A percentile compares a stretch with the other conserved stretches of the same genome.
Conservation (phyloP, 306 rosid species). For the Cicer yamashitae region DNA sequence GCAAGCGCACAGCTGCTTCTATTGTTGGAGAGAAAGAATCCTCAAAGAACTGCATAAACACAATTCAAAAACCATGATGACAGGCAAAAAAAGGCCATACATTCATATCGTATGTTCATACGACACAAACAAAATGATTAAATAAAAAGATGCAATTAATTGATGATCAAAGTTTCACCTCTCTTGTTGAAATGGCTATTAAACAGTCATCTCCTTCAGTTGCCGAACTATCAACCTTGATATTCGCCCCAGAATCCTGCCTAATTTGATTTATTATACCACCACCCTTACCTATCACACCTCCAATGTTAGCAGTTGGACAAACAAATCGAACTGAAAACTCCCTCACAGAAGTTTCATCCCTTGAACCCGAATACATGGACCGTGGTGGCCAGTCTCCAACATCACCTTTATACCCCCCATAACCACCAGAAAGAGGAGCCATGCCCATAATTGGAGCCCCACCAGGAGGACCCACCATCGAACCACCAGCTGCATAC, state of each 20-base stretch:
- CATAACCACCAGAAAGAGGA: slow-evolving; percentile 78
- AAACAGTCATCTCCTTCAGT: slow-evolving; percentile 92
- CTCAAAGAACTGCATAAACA: slow-evolving; percentile 72
- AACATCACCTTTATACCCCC: slow-evolving; percentile 83
- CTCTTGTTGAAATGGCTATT: slow-evolving; percentile 79
- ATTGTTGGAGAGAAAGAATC: slow-evolving; percentile 79
- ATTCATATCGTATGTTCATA: slow-evolving; percentile 1
- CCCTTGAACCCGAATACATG: slow-evolving; percentile 87
- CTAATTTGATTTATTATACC: slow-evolving; percentile 89
- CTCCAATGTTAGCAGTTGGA: slow-evolving; percentile 87
- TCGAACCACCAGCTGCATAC: slow-evolving; percentile 64
- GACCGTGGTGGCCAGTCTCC: slow-evolving; percentile 88
- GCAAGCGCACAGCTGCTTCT: slow-evolving; percentile 96
- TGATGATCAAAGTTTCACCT: slow-evolving; percentile 60
- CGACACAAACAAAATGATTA: background rate
- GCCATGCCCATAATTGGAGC: slow-evolving; percentile 78
- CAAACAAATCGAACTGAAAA: slow-evolving; percentile 81
- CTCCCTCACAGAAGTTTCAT: slow-evolving; percentile 78
- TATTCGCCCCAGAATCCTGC: slow-evolving; percentile 89
- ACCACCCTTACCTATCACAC: slow-evolving; percentile 98
- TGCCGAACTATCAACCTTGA: slow-evolving; percentile 94
- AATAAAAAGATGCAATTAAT: background rate
- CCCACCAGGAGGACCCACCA: slow-evolving; percentile 71
- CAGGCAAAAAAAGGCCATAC: background rate
- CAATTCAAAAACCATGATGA: slow-evolving; percentile 20